Base-by-base conservation (phyloP, 768 basidiomycete genomes). In the Butyriboletus loyo region DNA sequence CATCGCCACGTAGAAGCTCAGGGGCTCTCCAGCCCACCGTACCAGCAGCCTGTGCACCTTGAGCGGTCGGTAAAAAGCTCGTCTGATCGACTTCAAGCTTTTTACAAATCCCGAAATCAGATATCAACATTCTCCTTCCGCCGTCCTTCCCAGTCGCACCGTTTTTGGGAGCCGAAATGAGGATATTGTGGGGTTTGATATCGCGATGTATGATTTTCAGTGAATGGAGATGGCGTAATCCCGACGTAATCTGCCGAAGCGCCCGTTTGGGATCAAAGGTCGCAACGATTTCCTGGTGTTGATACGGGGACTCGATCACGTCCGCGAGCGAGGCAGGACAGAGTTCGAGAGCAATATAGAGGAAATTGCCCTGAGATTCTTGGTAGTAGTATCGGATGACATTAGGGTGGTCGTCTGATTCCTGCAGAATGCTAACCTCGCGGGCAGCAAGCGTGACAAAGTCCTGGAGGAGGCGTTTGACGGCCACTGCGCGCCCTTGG, bases 361-460 rank as follows among this genome's bases (percentile, higher is more conserved):
- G 83, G 77, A 98, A 98, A 63, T 90, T 93, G 21, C 85, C 85
- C 27, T 90, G 89, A 4, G 88, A 78, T 74, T 98, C 96, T 76
- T 98, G 94, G 72, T 92, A 98, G 71, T 94, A 99, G 67, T 99
- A 97, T 27, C 93, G 87, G 61, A 98, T 95, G 68, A 99, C 97
- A 73, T 99, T 98, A 17, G 93, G 93, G 63, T 99, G 97, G 67
- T 96, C 93, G 75, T 99, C 97, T 42, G 91, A 90, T 67, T 97
- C 94, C 73, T 98, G 94, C 9, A 99, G 79, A 36, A 99, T 84
- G 63, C 85, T 85, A 25, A 98, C 94, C 76, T 99, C 97, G 42
- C 95, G 89, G 4, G 86, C 79, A 7, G 95, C 95, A 34, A 99
- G 84, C 0, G 93, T 96, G 50, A 96, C 92, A 62, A 98, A 98